Conservation (phyloP, 2,329 filamentous ascomycete species). For the Mycocentrospora acerina region DNA sequence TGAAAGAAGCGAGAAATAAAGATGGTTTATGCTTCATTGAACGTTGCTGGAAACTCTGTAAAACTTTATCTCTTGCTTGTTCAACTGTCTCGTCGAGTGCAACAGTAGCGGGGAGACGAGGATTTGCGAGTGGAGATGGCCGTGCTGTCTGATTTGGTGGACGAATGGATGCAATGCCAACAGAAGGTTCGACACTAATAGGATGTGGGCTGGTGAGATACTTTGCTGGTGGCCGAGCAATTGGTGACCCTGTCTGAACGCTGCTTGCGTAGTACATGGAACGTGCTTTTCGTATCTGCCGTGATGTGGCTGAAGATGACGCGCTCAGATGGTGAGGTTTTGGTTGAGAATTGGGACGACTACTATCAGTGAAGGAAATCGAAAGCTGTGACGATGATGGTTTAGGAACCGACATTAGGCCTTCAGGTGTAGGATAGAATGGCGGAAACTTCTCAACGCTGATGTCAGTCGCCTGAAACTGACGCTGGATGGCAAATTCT, state of each 20-base stretch:
- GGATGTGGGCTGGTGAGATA: conserved; percentile 32
- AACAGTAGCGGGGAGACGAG: conserved; percentile 30
- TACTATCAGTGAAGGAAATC: conserved; percentile 23
- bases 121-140: conserved; percentile 22
- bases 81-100: conserved; percentile 28
- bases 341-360: conserved; percentile 27
- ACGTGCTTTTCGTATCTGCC: conserved; percentile 40
- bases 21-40: conserved; percentile 47
- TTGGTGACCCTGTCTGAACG: conserved; percentile 40
- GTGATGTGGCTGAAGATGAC: conserved; percentile 32
- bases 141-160: conserved; percentile 7
- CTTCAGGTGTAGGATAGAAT: conserved; percentile 18
- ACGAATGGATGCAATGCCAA: conserved; percentile 1
- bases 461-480: conserved; percentile 10
- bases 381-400: conserved; percentile 24
- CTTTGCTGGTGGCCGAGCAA: conserved; percentile 35
- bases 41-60: conserved; percentile 46
- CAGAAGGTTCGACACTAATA: conserved; percentile 5
- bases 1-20: conserved; percentile 48
- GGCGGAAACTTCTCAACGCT: conserved; percentile 23
- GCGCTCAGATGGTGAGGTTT: conserved; percentile 23
- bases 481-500: conserved; percentile 13
- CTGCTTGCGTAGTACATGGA: conserved; percentile 45
- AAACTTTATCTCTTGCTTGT: conserved; percentile 42
- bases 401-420: conserved; percentile 8